Evolutionary conservation across 2,329 filamentous ascomycete species (phyloP), one percentile per base, ranked within the genome.

Genomic region (Aspergillus sp.): DNA sequence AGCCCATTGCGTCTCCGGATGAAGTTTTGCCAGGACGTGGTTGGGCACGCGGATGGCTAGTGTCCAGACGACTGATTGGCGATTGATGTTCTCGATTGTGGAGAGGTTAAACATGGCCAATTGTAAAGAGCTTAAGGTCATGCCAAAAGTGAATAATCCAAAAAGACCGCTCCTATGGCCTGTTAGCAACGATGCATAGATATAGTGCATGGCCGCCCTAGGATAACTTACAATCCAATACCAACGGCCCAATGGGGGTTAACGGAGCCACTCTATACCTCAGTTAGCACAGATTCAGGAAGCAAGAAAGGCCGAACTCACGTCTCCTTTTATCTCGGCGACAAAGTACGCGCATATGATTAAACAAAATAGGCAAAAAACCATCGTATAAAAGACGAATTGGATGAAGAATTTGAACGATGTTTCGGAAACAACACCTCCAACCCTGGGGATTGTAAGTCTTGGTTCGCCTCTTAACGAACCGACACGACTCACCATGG

Each of bases 361-460:
- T 53, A 96, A 76, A 10, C 84, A 76, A 59, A 90, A 84, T 2
- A 80, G 74, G 65, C 88, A 92, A 67, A 88, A 91, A 4, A 91
- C 67, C 4, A 85, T 78, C 1, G 87, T 87, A 73, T 95, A 96
- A 49, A 85, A 83, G 16, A 87, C 87, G 70, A 97, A 96, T 66
- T 97, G 95, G 11, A 92, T 80, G 71, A 99, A 98, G 76, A 91
- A 97, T 69, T 97, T 97, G 79, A 94, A 93, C 2, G 89, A 81
- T 1, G 87, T 92, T 73, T 97, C 93, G 0, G 87, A 90, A 10
- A 99, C 88, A 65, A 96, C 90, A 22, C 94, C 95, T 4, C 94
- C 94, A n/a, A 96, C 93, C 90, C 90, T 84, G 53, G 14, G 53
- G 29, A 29, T n/a, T 66, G 65, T 65, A 24, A 68, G 29, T 31